phyloP scores from a whole-genome alignment of 192 early-diverging fungal genomes.

The Haplosporangium gracile region DNA sequence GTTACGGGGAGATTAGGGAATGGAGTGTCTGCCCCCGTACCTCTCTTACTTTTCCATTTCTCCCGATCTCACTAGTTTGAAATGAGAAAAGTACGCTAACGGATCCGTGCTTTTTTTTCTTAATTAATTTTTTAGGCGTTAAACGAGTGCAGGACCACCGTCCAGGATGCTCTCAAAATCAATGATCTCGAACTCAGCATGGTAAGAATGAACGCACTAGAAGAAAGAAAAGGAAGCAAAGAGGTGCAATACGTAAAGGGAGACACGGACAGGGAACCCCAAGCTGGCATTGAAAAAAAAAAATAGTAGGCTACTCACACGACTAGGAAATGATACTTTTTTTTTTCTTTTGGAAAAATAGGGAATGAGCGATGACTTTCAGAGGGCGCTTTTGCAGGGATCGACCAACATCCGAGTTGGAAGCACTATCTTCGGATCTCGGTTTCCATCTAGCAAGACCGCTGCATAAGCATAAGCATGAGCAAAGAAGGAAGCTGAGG shows the following conservation, averaged over 20 bases:
- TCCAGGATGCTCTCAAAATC: conserved; percentile 42
- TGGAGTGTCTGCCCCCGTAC: neutral
- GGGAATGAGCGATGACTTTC: conserved; percentile 99
- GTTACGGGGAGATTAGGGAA: no score
- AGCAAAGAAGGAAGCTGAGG: no score
- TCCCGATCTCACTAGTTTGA: neutral
- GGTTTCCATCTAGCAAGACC: conserved; percentile 54
- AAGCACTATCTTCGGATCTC: conserved; percentile 89
- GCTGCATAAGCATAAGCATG: neutral
- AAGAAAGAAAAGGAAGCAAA: neutral
- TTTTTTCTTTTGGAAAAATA: neutral
- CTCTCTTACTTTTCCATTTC: neutral
- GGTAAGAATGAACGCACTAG: conserved; percentile 17
- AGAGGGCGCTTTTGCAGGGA: conserved; percentile 85
- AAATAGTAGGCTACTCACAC: neutral
- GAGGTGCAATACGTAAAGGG: neutral
- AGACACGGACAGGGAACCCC: neutral
- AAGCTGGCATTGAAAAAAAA: conserved; percentile 6
- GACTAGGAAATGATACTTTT: neutral
- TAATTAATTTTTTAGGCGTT: conserved; percentile 39
- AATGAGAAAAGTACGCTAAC: neutral
- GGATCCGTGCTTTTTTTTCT: neutral
- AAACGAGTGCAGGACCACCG: conserved; percentile 54
- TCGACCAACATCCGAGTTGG: conserved; percentile 96
- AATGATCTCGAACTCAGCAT: conserved; percentile 45